Percentiles rank a stretch among this genome's conserved stretches.
Evolutionary conservation across 805 yeast genomes (phyloP).

Genomic region (Lachancea lanzarotensis): DNA sequence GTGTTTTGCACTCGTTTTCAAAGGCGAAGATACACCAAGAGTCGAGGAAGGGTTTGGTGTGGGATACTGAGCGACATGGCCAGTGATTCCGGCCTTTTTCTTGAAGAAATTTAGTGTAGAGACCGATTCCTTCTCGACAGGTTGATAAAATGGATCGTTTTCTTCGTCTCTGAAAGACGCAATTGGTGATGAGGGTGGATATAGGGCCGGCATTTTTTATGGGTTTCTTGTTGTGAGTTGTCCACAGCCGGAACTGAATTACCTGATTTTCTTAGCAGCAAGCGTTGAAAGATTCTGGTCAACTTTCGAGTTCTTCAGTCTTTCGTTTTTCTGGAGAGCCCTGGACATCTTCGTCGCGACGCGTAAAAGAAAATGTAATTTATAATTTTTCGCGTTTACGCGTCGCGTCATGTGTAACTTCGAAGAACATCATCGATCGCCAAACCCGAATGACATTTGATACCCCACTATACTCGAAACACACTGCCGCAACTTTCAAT

Average conservation of each 20-base stretch:
- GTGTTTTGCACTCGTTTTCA: slow-evolving; percentile 11
- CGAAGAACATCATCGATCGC: neutral
- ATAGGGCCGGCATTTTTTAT: slow-evolving; percentile 20
- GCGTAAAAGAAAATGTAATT: slow-evolving; percentile 2
- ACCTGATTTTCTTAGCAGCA: no score
- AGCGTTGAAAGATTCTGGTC: neutral
- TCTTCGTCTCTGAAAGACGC: slow-evolving; percentile 14
- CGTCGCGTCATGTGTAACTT: neutral
- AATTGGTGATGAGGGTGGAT: slow-evolving; percentile 38
- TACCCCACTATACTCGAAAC: no score
- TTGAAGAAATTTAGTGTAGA: slow-evolving; percentile 11
- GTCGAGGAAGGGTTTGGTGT: slow-evolving; percentile 71
- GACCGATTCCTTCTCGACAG: slow-evolving; percentile 15
- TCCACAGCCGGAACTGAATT: no score
- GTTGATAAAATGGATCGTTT: slow-evolving; percentile 14
- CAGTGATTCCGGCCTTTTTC: slow-evolving; percentile 10
- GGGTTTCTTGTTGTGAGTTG: no score
- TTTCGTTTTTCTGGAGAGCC: neutral
- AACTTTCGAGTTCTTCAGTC: neutral
- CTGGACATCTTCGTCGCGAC: neutral
- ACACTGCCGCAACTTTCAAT: no score
- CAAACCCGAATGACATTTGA: neutral
- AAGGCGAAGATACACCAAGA: slow-evolving; percentile 37
- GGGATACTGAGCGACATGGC: slow-evolving; percentile 40
- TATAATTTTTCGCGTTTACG: neutral